Base-by-base conservation (phyloP, 1,284 basidiomycete species). In the Ceratobasidium sp. region DNA sequence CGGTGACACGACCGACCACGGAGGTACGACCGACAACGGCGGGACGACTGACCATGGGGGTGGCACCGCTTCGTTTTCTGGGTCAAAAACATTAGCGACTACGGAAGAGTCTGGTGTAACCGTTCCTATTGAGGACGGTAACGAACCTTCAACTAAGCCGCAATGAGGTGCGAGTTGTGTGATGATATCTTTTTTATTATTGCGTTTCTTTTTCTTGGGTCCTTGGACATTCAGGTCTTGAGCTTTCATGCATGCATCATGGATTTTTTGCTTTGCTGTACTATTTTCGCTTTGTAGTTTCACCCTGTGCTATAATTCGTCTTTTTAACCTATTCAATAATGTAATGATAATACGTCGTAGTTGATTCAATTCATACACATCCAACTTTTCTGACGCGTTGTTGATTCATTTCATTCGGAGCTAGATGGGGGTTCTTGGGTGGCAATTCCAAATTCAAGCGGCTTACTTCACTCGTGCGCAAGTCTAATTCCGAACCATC, bases 221-320 rank as follows among this genome's bases (percentile, higher is more conserved):
- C 63, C 57, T 73, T 63, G 69, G 69, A 73, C 69, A 51, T 73
- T 36, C 59, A 63, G 59, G 59, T 63, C 69, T 73, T 54, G 65
- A 54, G 44, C 44, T 73, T 73, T 63, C 36, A 51, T 51, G 15
- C 15, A 19, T 47, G 15, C 15, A 19, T 47, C 69, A 73, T 62
- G 69, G 69, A 73, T 73, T 62, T 41, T n/a, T 63, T 73, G 59
- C n/a, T 63, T 63, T 73, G 48, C 69, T 73, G 47, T 65, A 65
- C 14, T 22, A 65, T 62, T 24, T 36, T 45, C 22, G 33, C 57
- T 60, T 51, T 53, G 45, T 71, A 51, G 29, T 60, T 53, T 36
- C n/a, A 48, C n/a, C 29, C 44, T 24, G 44, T 41, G 33, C 45
- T 54, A 33, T 53, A 17, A 62, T 63, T 11, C 44, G 57, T 72